phyloP scores from a whole-genome alignment of 257 asterid species.

The Penstemon eatonii region DNA sequence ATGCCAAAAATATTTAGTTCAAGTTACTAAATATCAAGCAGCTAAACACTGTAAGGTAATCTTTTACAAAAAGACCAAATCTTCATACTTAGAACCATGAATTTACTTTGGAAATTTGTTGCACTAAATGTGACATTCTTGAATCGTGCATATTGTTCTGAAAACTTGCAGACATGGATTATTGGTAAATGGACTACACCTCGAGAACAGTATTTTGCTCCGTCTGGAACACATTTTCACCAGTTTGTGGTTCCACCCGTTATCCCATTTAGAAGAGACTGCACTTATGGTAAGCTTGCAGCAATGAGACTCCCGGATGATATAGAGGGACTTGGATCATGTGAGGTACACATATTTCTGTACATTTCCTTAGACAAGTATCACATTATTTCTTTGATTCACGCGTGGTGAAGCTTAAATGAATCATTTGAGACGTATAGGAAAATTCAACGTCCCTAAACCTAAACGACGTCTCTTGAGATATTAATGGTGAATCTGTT shows the following conservation, averaged over 20 bases:
- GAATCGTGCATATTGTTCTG: slow-evolving; percentile 1
- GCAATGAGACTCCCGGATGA: slow-evolving; percentile 89
- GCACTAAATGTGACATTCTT: background rate
- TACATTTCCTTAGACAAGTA: too few species aligned
- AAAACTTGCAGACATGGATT: slow-evolving; percentile 65
- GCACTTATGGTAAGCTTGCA: slow-evolving; percentile 78
- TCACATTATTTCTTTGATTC: background rate
- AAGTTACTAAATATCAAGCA: slow-evolving; percentile 73
- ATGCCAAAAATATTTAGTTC: slow-evolving; percentile 66
- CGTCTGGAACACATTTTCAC: slow-evolving; percentile 76
- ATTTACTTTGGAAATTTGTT: background rate
- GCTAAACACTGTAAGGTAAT: slow-evolving; percentile 81
- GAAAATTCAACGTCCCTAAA: too few species aligned
- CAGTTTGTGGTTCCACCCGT: slow-evolving; percentile 89
- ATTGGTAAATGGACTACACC: slow-evolving; percentile 85
- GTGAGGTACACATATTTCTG: slow-evolving; percentile 59
- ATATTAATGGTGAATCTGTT: too few species aligned
- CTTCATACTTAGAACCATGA: background rate
- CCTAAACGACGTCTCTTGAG: too few species aligned
- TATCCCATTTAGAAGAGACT: slow-evolving; percentile 80
- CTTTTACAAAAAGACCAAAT: background rate
- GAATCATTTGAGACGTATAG: too few species aligned
- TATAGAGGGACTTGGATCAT: slow-evolving; percentile 76
- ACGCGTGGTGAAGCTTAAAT: too few species aligned
- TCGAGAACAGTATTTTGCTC: slow-evolving; percentile 72